Conservation (phyloP, 2,329 filamentous ascomycete genomes). For the Colletotrichum sp. region DNA sequence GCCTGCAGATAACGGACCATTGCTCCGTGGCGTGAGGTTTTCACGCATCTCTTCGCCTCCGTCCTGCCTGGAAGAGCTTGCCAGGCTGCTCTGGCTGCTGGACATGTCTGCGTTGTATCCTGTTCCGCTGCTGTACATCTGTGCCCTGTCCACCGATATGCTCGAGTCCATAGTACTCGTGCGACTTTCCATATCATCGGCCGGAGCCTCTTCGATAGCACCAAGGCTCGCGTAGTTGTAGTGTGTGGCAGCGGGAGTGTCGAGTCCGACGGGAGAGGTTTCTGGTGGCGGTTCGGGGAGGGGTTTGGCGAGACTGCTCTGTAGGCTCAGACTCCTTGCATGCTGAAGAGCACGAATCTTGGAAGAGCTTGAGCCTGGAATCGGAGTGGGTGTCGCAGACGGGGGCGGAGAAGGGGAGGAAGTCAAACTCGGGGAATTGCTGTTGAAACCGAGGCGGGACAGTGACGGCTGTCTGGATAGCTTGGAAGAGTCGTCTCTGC, state of each 20-base stretch:
- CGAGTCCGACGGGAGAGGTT: conserved; percentile 20
- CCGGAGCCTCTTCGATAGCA: conserved; percentile 29
- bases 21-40: conserved; percentile 54
- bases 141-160: conserved; percentile 33
- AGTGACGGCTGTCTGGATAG: conserved; percentile 49
- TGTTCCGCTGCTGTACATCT: conserved; percentile 39
- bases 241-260: conserved; percentile 35
- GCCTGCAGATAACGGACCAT: conserved; percentile 58
- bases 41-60: conserved; percentile 48
- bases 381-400: conserved; percentile 11
- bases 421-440: conserved; percentile 29
- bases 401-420: conserved; percentile 30
- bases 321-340: conserved; percentile 58
- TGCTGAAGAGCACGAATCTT: conserved; percentile 39
- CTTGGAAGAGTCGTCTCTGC: conserved; percentile 46
- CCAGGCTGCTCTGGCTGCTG: conserved; percentile 22
- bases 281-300: conserved; percentile 54
- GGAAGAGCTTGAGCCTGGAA: conserved; percentile 6
- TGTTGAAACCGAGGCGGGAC: conserved; percentile 36
- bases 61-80: conserved; percentile 37
- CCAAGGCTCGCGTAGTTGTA: conserved; percentile 30
- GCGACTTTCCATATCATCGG: conserved; percentile 44
- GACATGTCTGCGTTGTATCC: conserved; percentile 41
- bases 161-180: conserved; percentile 55
- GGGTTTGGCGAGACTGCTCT: conserved; percentile 62